phyloP scores from a whole-genome alignment of 345 rosid genomes.

The Aegle marmelos region DNA sequence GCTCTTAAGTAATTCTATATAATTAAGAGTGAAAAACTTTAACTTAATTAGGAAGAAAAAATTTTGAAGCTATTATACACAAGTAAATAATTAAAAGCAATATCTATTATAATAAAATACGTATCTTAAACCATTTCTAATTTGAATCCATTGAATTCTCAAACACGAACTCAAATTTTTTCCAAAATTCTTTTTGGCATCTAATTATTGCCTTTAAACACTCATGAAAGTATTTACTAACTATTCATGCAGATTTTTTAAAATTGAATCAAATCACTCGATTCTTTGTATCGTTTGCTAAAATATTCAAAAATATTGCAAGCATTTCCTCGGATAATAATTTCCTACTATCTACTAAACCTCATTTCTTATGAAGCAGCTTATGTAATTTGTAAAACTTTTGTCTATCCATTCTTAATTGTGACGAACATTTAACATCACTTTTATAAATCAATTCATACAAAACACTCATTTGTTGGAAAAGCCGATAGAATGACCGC shows the following conservation, averaged over 20 bases:
- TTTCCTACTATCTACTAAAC: neutral
- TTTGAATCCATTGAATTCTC: too few relatives aligned
- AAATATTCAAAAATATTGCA: neutral
- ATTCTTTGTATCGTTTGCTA: neutral
- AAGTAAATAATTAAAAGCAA: too few relatives aligned
- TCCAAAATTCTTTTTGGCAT: too few relatives aligned
- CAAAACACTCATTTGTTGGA: neutral
- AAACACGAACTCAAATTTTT: rapidly evolving
- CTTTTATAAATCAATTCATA: neutral
- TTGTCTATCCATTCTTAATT: neutral
- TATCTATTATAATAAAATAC: neutral
- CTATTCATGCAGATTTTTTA: too few relatives aligned
- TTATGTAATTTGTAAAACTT: neutral
- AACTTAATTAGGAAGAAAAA: too few relatives aligned
- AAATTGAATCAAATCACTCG: neutral
- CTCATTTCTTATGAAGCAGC: neutral
- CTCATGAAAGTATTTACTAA: too few relatives aligned
- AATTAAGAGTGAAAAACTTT: too few relatives aligned
- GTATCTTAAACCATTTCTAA: neutral
- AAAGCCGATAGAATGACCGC: neutral
- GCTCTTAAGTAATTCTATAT: neutral
- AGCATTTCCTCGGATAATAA: neutral
- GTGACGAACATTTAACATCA: neutral
- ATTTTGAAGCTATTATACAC: too few relatives aligned
- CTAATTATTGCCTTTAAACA: too few relatives aligned